Base-by-base conservation (phyloP, 2,329 filamentous ascomycete species). In the Trichoderma gracile region DNA sequence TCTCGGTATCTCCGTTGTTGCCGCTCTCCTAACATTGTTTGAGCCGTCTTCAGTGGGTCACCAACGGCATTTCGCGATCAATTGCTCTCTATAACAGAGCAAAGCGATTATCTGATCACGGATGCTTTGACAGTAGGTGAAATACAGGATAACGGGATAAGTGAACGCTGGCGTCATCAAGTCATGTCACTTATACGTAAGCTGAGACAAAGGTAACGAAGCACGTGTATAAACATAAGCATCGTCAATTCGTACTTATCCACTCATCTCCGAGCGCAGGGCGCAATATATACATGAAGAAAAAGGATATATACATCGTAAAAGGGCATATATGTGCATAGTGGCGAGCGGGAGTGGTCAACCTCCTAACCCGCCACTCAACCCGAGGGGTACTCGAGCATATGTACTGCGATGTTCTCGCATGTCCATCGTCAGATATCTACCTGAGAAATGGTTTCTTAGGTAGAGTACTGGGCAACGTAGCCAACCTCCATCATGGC, bases 401-500 rank as follows among this genome's bases (percentile, higher is more conserved):
- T 56, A 63, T 63, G 45, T 55, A 63, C 60, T 56, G 23, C 38
- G 43, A 14, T 47, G 43, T 21, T 40, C 49, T 56, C 40, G 42
- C 52, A 52, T 23, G 15, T 30, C 61, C 61, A 42, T n/a, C 9
- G 46, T 23, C 23, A 10, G n/a, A 9, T 58, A 21, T 47, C 38
- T 25, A n/a, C 49, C 49, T 21, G 17, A 33, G 49, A 33, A 33
- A 8, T 17, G 33, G 3, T 1, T 14, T 30, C 46, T 52, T 65
- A 68, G 10, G 65, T 67, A 50, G 60, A 59, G 60, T 78, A 80
- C 15, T 79, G 76, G 30, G 80, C 81, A 17, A 84, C 80, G 65
- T 84, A 84, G 52, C 76, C 78, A 25, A 84, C 77, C 71, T 85
- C 82, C 78, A 85, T 80, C 73, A 81, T 80, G 70, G 75, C 79